A percentile compares a stretch with the other conserved stretches of the same genome.
These are phyloP conservation scores for Pezicula radicicola DNA, from an alignment of 2,329 filamentous ascomycete genomes.

Conservation along the genomic window DNA sequence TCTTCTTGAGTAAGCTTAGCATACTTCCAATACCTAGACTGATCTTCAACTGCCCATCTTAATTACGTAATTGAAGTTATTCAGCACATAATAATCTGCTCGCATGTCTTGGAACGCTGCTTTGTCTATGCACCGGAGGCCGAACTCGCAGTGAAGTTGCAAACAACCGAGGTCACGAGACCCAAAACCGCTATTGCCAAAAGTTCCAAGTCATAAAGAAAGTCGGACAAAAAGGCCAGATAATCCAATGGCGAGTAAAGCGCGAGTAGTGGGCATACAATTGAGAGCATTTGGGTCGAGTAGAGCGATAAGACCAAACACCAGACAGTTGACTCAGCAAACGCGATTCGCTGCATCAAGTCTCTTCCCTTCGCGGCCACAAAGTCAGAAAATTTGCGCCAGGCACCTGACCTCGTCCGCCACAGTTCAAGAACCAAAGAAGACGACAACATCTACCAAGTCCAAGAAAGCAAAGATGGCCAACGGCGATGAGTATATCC, in stretches of 20 bases:
- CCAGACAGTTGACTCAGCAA: neutral
- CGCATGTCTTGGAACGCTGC: no score
- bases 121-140: no score
- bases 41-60: no score
- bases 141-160: no score
- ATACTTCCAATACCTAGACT: no score
- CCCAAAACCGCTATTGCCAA: no score
- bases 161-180: no score
- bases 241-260: slow-evolving; percentile 1
- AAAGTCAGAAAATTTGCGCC: neutral
- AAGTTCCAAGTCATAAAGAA: no score
- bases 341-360: neutral
- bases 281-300: neutral
- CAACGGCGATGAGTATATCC: slow-evolving; percentile 49
- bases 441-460: neutral
- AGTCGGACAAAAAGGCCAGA: no score
- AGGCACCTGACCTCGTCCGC: neutral
- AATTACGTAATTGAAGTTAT: no score
- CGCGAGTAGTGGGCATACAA: neutral
- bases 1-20: no score
- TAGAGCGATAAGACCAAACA: neutral
- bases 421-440: neutral
- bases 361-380: neutral
- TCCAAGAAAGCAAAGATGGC: slow-evolving; percentile 36
- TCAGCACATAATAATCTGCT: no score